Evolutionary conservation across 257 asterid genomes (phyloP), one percentile per base, ranked within the genome.

Genomic region (Jasminum sambac): DNA sequence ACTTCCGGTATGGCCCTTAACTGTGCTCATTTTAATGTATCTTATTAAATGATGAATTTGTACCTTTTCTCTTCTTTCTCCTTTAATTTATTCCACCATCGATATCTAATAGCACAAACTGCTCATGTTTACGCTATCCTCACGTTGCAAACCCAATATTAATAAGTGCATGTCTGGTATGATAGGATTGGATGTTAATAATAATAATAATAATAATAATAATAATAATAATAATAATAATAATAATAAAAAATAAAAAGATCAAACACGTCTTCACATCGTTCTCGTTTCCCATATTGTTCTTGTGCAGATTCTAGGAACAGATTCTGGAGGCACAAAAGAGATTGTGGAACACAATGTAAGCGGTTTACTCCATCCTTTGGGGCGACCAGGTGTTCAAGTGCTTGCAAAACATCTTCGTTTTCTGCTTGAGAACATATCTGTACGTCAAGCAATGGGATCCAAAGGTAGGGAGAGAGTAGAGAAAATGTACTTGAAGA

Each of bases 271-370:
- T 50, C 59, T 46, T 50, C 24, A 50, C 25, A 17, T 50, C 23
- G 12, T 50, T 6, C 14, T 8, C 6, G 5, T 52, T 52, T 19
- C 61, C 30, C 61, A 52, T 52, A 9, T 21, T 52, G 61, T 11
- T 23, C 19, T 21, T 75, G 46, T 79, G 76, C 78, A 94, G 99
- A 91, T 94, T 43, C 87, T 95, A 48, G 99, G 98, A 78, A 95
- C 99, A 0, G 90, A 88, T 79, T 83, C 95, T 17, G 99, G 99
- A 64, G 99, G 98, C 74, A 91, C 99, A 9, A 83, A 76, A 69
- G 99, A 95, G 84, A 84, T 95, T 4, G 95, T 91, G 9, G 92
- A 95, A 61, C 90, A 95, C 72, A 95, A 88, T 23, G 73, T 71
- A 66, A 89, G 95, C 0, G 99, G 98, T 55, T 87, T 95, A 10